Percentiles rank a stretch among this genome's conserved stretches.
phyloP scores from a whole-genome alignment of 768 basidiomycete genomes.

The Russula lepida region DNA sequence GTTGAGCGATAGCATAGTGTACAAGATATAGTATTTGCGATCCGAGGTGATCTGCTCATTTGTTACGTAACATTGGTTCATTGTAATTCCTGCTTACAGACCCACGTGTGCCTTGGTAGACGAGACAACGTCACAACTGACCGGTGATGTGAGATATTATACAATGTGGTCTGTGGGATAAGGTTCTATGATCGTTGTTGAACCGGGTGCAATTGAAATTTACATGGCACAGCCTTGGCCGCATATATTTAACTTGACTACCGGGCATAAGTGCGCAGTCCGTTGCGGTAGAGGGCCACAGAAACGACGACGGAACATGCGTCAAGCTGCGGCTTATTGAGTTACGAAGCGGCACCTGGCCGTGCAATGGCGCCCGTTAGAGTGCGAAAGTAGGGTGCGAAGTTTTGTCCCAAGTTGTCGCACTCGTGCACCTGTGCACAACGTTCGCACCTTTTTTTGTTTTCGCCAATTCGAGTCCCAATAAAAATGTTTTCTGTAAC shows the following conservation, averaged over 20 bases:
- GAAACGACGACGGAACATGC: neutral
- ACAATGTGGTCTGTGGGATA: neutral
- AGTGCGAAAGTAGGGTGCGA: too few relatives aligned
- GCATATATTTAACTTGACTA: neutral
- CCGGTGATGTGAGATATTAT: neutral
- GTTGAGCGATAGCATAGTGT: constrained; percentile 80
- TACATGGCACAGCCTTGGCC: neutral
- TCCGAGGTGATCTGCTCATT: neutral
- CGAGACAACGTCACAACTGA: neutral
- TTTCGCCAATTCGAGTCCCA: too few relatives aligned
- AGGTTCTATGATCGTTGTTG: neutral
- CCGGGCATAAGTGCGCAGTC: neutral
- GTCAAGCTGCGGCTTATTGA: too few relatives aligned
- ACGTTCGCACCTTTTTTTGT: too few relatives aligned
- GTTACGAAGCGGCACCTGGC: neutral
- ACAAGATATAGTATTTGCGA: constrained; percentile 51
- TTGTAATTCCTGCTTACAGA: neutral
- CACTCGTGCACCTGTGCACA: too few relatives aligned
- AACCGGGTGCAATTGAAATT: neutral
- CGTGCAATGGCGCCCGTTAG: too few relatives aligned
- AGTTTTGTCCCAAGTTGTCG: too few relatives aligned
- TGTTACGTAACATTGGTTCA: neutral
- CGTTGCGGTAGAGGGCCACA: neutral
- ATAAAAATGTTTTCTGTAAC: too few relatives aligned
- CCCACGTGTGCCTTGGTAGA: neutral